Base-by-base conservation (phyloP, 352 stramenopile species). In the Phytophthora sojae region DNA sequence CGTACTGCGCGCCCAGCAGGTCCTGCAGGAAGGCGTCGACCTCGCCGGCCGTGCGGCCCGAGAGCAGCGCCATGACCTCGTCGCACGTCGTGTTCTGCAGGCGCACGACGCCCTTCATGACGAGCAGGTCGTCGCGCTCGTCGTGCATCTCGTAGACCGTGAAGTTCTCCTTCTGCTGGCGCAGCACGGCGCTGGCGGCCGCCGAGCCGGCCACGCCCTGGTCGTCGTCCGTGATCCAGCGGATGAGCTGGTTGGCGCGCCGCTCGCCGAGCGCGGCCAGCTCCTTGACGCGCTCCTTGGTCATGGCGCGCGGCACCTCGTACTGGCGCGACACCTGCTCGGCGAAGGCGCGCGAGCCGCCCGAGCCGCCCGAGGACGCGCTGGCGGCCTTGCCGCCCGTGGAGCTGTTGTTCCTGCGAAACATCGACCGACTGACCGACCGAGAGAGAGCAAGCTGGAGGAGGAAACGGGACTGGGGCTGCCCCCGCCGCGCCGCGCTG, bases 161-260 rank as follows among this genome's bases (percentile, higher is more conserved):
- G 73, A 91, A 93, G 70, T 91, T 93, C 37, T 92, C 87, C n/a
- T 91, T 92, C 57, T 94, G 85, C 58, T 92, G 80, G 8, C 89
- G 76, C 53, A 95, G 55, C 25, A 88, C 79, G 57, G 76, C 77
- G 30, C 61, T 65, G 23, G 67, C 57, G 26, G 76, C 63, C 17
- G 73, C 69, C 14, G 66, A 76, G 19, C 73, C 74, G 15, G 74
- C 64, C 25, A 77, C 71, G 21, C 57, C 69, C 23, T 87, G 82
- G 69, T 91, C 83, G 57, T 91, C 82, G 61, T 88, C 81, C 62
- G 79, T 87, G 4, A 92, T 69, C 70, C 82, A 90, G 23, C 80
- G 79, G 60, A 92, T 83, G 69, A 94, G 80, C 66, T 86, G 74
- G 32, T 86, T 85, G 45, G 85, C 66, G 58, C 85, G 87, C 6